Base-by-base conservation (phyloP, 257 asterid species). In the Gentiana straminea region DNA sequence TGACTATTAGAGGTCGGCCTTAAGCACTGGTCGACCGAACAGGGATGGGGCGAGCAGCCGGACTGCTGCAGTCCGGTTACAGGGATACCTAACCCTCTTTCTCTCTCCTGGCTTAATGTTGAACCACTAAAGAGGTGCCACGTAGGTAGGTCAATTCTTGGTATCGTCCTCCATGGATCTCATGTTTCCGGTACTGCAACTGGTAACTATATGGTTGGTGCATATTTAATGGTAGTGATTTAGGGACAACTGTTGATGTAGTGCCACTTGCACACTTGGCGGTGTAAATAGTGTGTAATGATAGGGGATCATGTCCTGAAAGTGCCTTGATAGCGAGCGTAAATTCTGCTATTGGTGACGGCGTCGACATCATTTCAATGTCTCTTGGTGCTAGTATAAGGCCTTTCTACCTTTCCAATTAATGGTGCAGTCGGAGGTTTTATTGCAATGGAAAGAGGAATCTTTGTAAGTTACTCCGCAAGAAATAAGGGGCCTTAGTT, bases 251-350 rank as follows among this genome's bases (percentile, higher is more conserved):
- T 13, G 54, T n/a, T 0, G 67, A 61, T 2, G 7, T 62, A 34
- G 67, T 60, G 3, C 67, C 60, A 45, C 67, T 54, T 36, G 61
- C 67, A 13, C 67, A 54, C 67, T 54, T 63, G 50, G 67, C 67
- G 10, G 55, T 63, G 3, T 63, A 54, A 35, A 63, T 36, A 47
- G 50, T 47, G 3, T 63, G 67, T n/a, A 7, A 39, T 4, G 13
- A 9, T 6, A 45, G 57, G 24, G 13, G 13, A 4, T 44, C 51
- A 11, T 64, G 68, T 52, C 24, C 57, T 24, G 56, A 55, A 11
- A 64, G 68, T 38, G 68, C 38, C 39, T 4, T 37, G 48, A 33
- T 64, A 3, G 62, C 68, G 48, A 62, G 43, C 48, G 49, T 47
- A 5, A 62, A 64, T 12, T 24, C 44, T 35, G 57, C 62, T 3